phyloP scores from a whole-genome alignment of 2,329 filamentous ascomycete species.

The Dryadomyces quercus-mongolicae region DNA sequence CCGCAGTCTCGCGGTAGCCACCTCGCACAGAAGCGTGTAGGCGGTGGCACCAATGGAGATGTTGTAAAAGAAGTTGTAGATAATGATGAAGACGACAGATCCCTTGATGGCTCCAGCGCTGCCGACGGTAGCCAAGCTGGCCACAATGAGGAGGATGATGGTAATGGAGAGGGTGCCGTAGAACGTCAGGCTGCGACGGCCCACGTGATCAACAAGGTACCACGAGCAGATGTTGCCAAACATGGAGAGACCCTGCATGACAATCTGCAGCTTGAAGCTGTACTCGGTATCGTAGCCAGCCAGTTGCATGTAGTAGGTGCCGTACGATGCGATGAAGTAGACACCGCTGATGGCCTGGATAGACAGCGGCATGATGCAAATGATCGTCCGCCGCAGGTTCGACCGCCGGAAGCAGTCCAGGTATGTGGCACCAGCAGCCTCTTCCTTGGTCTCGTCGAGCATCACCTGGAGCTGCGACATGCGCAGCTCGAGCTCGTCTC shows the following conservation, averaged over 20 bases:
- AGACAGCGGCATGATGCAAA: constrained; percentile 25
- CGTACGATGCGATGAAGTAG: constrained; percentile 24
- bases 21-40: constrained; percentile 23
- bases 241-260: constrained; percentile 24
- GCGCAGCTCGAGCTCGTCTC: constrained; percentile 9
- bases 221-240: constrained; percentile 24
- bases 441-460: constrained; percentile 36
- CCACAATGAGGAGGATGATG: constrained; percentile 26
- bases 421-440: constrained; percentile 35
- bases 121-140: constrained; percentile 19
- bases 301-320: constrained; percentile 29
- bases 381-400: constrained; percentile 39
- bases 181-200: constrained; percentile 23
- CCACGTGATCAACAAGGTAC: constrained; percentile 21
- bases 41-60: constrained; percentile 24
- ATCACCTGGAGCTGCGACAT: constrained; percentile 20
- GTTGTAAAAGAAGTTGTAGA: constrained; percentile 23
- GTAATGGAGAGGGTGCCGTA: constrained; percentile 22
- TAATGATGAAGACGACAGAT: constrained; percentile 14
- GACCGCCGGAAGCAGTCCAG: constrained; percentile 35
- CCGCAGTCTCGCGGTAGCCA: constrained; percentile 21
- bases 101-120: constrained; percentile 5
- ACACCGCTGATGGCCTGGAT: constrained; percentile 17
- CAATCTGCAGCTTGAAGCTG: constrained; percentile 16
- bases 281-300: constrained; percentile 24